phyloP scores from a whole-genome alignment of 1,139 yeast genomes.

The Lizanozyma gosingica region DNA sequence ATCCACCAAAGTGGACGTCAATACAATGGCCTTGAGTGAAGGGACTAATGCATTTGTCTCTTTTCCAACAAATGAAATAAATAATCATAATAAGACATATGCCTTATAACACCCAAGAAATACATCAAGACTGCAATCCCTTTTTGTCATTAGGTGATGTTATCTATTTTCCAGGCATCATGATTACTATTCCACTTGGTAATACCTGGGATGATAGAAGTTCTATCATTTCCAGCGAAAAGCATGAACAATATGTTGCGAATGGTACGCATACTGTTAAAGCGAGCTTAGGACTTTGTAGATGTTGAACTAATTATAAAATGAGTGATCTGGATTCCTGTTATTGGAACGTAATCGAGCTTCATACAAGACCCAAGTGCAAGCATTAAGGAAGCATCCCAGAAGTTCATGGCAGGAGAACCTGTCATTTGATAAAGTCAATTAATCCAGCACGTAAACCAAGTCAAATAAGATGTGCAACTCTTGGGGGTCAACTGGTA shows the following conservation, averaged over 20 bases:
- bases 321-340: no score
- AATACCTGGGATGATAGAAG: no score
- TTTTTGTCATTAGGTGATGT: slow-evolving; percentile 59
- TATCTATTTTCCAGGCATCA: slow-evolving; percentile 50
- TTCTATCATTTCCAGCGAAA: slow-evolving; percentile 44
- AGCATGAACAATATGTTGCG: slow-evolving; percentile 46
- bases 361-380: no score
- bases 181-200: slow-evolving; percentile 44
- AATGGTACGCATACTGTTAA: slow-evolving; percentile 45
- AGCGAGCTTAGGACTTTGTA: slow-evolving; percentile 39
- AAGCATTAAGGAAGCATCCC: no score
- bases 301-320: no score
- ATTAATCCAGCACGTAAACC: no score
- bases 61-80: slow-evolving; percentile 72
- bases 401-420: no score
- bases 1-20: slow-evolving; percentile 59
- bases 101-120: slow-evolving; percentile 64
- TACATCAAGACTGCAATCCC: slow-evolving; percentile 56
- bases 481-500: no score
- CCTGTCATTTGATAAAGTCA: no score
- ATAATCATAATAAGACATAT: slow-evolving; percentile 69
- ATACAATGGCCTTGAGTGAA: slow-evolving; percentile 58
- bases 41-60: slow-evolving; percentile 58
- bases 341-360: no score
- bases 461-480: no score